Evolutionary conservation across 2,329 filamentous ascomycete genomes (phyloP).

Genomic region (Xylariales sp.): DNA sequence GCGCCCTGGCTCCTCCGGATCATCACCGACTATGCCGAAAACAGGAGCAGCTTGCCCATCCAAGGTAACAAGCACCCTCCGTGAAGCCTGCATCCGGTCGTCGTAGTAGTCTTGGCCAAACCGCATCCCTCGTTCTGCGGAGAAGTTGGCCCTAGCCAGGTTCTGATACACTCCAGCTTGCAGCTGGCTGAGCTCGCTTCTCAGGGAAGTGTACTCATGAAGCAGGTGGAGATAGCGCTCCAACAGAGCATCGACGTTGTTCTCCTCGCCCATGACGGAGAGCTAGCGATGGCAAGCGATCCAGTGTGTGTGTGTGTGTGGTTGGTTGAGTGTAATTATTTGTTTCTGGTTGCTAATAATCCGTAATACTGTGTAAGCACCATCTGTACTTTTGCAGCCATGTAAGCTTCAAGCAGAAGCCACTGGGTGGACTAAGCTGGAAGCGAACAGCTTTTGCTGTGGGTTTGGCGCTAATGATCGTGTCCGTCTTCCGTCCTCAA

Average conservation of each 20-base stretch:
- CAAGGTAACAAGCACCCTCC: slow-evolving; percentile 33
- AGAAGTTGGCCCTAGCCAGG: slow-evolving; percentile 73
- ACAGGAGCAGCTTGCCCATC: background rate
- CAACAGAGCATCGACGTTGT: slow-evolving; percentile 58
- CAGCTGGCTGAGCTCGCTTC: slow-evolving; percentile 45
- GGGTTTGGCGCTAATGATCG: no score
- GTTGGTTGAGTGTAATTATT: no score
- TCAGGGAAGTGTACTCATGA: slow-evolving; percentile 61
- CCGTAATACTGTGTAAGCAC: no score
- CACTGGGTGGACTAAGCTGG: no score
- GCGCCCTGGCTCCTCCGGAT: no score
- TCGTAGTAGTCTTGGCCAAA: slow-evolving; percentile 72
- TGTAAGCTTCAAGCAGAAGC: no score
- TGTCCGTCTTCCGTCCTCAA: no score
- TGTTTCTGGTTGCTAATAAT: no score
- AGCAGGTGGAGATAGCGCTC: slow-evolving; percentile 62
- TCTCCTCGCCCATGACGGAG: slow-evolving; percentile 22
- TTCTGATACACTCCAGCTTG: slow-evolving; percentile 53
- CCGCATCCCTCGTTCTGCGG: slow-evolving; percentile 55
- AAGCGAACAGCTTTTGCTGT: no score
- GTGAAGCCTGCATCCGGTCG: slow-evolving; percentile 62
- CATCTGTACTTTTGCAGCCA: no score
- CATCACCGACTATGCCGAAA: background rate
- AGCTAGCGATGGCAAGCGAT: no score
- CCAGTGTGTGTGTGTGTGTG: no score